Base-by-base conservation (phyloP, 2,329 filamentous ascomycete genomes). In the Trichoderma sp. region DNA sequence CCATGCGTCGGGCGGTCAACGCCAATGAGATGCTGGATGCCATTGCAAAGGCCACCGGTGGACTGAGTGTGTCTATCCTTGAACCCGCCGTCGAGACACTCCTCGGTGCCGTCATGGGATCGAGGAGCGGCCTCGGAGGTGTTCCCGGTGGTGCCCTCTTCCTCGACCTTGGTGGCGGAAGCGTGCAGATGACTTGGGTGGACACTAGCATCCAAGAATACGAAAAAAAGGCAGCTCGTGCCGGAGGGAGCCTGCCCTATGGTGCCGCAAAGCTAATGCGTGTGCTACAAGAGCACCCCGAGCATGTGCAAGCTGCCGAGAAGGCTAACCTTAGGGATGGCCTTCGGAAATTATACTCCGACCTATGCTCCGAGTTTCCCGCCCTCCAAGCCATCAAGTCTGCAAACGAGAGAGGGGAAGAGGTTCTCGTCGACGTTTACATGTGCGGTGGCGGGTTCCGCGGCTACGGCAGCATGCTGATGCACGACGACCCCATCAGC, bases 371-470 rank as follows among this genome's bases (percentile, higher is more conserved):
- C 50, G 77, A 74, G 45, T 89, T 87, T 69, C 80, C 84, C 4
- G 73, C 74, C 1, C 87, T 94, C 0, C 70, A 74, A 42, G 73
- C 73, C 59, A 75, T 80, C 45, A 75, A 70, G 13, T 73, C 78
- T 22, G 81, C 82, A 15, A 76, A 80, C 32, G 73, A 77, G 25
- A 70, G 69, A 19, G 73, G 73, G 34, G 69, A 73, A 37, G 69
- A 73, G 48, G 70, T 72, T 58, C 85, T 85, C 5, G 83, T 93
- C 67, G 87, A 90, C 37, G 82, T 97, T 9, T 97, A 94, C 76
- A 88, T 97, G 67, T 97, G 92, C 70, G 94, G 94, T 52, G 94
- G 94, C 27, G 94, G 94, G 0, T 97, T 97, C 76, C 84, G 94
- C 39, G 94, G 94, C 17, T 97, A 96, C 83, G 94, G 93, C 7